Percentiles rank a stretch among this genome's conserved stretches.
Conservation (phyloP, 768 basidiomycete genomes). For the Mycena crocata region DNA sequence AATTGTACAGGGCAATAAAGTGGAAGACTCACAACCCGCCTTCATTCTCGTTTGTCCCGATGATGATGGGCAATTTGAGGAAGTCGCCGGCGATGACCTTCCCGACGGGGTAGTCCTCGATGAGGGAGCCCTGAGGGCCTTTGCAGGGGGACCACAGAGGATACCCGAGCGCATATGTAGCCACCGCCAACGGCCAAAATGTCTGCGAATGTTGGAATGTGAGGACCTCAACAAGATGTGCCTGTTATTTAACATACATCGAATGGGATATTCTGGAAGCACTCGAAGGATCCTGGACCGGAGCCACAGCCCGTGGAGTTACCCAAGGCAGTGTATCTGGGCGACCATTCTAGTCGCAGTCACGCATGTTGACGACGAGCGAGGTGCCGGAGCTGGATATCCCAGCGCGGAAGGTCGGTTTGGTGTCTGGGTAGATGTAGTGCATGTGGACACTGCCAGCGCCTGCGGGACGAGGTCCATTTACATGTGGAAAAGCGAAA, state of each 20-base stretch:
- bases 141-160: slow-evolving; percentile 15
- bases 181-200: slow-evolving; percentile 7
- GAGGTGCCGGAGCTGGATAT: slow-evolving; percentile 15
- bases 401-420: slow-evolving; percentile 6
- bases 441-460: slow-evolving; percentile 17
- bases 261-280: slow-evolving; percentile 12
- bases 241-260: background rate
- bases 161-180: background rate
- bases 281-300: slow-evolving; percentile 14
- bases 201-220: background rate
- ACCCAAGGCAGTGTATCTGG: slow-evolving; percentile 12
- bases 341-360: slow-evolving; percentile 19
- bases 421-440: slow-evolving; percentile 5
- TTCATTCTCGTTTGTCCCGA: slow-evolving; percentile 11
- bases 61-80: slow-evolving; percentile 7
- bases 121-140: slow-evolving; percentile 12
- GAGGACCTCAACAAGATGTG: background rate
- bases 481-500: background rate
- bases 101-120: slow-evolving; percentile 14
- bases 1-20: background rate
- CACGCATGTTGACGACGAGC: slow-evolving; percentile 3
- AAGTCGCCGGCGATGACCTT: slow-evolving; percentile 15
- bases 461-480: background rate
- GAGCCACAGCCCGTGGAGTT: slow-evolving; percentile 10
- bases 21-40: background rate